Percentiles rank a stretch among this genome's conserved stretches.
phyloP scores from a whole-genome alignment of 305 asterid genomes.

The Fraxinus platypoda region DNA sequence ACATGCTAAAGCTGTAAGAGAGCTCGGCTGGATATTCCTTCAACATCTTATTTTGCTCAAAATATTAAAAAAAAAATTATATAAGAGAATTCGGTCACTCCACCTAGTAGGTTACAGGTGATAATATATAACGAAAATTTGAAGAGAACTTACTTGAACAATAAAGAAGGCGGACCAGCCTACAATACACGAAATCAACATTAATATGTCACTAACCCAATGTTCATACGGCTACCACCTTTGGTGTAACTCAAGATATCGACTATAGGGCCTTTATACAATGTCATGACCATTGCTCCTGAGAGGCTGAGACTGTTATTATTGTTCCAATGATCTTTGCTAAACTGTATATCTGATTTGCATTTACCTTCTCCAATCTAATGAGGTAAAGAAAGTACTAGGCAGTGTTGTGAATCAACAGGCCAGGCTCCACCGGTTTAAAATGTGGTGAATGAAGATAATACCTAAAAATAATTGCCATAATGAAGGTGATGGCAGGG shows the following conservation, averaged over 20 bases:
- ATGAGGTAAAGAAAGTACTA: background rate
- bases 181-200: conserved; percentile 53
- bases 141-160: conserved; percentile 47
- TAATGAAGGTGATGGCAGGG: conserved; percentile 79
- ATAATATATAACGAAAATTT: background rate
- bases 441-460: background rate
- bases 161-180: conserved; percentile 87
- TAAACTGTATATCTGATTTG: conserved; percentile 46
- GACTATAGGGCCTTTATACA: conserved; percentile 75
- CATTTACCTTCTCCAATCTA: conserved; percentile 70
- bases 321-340: conserved; percentile 79
- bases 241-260: conserved; percentile 50
- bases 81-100: background rate
- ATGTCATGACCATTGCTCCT: conserved; percentile 87
- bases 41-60: conserved; percentile 58
- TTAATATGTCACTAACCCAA: conserved; percentile 65
- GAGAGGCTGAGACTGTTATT: conserved; percentile 61
- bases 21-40: conserved; percentile 81
- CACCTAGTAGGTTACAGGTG: background rate
- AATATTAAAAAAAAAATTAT: background rate
- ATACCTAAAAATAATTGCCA: conserved; percentile 88
- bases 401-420: background rate
- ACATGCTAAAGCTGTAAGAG: conserved; percentile 53
- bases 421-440: background rate
- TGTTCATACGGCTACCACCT: conserved; percentile 43